Evolutionary conservation across 371 early-diverging fungal species (phyloP).

Genomic region (Smittium mucronatum): DNA sequence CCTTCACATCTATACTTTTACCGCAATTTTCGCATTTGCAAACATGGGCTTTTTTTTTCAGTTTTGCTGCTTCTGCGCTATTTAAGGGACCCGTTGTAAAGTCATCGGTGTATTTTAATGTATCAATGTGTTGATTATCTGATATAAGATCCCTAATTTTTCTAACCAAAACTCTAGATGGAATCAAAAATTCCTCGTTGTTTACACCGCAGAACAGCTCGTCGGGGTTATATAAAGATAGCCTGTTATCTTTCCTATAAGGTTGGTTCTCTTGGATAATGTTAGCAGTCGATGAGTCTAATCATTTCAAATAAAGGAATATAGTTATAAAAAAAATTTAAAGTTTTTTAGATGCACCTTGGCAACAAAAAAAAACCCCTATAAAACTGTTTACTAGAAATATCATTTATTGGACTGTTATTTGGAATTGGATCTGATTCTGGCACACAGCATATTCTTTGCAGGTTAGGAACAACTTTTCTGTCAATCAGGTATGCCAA

Average conservation of each 20-base stretch:
- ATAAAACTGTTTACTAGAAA: too few relatives aligned
- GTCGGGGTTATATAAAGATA: too few relatives aligned
- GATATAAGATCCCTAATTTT: too few relatives aligned
- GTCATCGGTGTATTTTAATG: too few relatives aligned
- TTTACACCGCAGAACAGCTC: too few relatives aligned
- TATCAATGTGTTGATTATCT: too few relatives aligned
- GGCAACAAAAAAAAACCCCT: too few relatives aligned
- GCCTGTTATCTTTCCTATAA: not conserved
- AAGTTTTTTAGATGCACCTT: too few relatives aligned
- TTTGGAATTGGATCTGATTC: not conserved
- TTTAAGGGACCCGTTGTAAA: too few relatives aligned
- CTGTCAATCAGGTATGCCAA: conserved; percentile 9
- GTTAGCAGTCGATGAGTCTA: not conserved
- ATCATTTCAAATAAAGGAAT: not conserved
- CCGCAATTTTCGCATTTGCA: conserved; percentile 1
- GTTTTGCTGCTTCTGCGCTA: not conserved
- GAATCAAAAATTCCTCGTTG: too few relatives aligned
- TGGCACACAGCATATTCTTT: conserved; percentile 9
- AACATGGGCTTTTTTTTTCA: not conserved
- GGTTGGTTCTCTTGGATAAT: not conserved
- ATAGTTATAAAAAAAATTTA: too few relatives aligned
- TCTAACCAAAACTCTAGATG: too few relatives aligned
- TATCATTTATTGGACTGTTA: not conserved
- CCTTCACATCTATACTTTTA: not conserved
- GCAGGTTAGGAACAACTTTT: conserved; percentile 10